Percentiles rank a stretch among this genome's conserved stretches.
phyloP scores from a whole-genome alignment of 2,329 filamentous ascomycete genomes.

The Alternaria infectoria region DNA sequence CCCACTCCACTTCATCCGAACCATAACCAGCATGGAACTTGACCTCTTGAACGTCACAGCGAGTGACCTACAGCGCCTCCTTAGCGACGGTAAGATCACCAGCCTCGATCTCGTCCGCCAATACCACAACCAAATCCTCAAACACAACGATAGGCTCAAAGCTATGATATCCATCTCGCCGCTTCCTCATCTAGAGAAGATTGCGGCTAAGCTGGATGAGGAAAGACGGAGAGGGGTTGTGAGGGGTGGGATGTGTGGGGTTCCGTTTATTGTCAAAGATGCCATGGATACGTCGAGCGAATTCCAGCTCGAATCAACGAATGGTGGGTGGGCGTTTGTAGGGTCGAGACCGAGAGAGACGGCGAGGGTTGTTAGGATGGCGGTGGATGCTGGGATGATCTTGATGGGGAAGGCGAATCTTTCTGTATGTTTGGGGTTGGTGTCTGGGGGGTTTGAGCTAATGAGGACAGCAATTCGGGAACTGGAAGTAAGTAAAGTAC shows the following conservation, averaged over 20 bases:
- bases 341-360: not conserved
- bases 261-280: not conserved
- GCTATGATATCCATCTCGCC: not conserved
- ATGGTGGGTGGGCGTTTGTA: not conserved
- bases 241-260: not conserved
- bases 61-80: not conserved
- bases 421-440: not conserved
- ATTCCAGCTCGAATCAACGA: not conserved
- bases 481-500: not conserved
- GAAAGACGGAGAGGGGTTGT: not conserved
- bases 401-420: not conserved
- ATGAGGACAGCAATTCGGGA: not conserved
- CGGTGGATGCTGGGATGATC: not conserved
- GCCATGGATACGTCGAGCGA: not conserved
- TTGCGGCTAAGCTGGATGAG: not conserved
- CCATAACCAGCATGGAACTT: not conserved
- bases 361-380: not conserved
- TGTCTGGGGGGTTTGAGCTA: too few species aligned
- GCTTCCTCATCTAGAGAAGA: not conserved
- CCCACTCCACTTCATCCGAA: rapidly evolving
- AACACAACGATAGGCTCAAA: not conserved
- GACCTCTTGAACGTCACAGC: not conserved
- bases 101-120: not conserved
- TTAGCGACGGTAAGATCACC: rapidly evolving
- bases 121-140: not conserved